Base-by-base conservation (phyloP, 768 basidiomycete genomes). In the Podaxis rugospora region DNA sequence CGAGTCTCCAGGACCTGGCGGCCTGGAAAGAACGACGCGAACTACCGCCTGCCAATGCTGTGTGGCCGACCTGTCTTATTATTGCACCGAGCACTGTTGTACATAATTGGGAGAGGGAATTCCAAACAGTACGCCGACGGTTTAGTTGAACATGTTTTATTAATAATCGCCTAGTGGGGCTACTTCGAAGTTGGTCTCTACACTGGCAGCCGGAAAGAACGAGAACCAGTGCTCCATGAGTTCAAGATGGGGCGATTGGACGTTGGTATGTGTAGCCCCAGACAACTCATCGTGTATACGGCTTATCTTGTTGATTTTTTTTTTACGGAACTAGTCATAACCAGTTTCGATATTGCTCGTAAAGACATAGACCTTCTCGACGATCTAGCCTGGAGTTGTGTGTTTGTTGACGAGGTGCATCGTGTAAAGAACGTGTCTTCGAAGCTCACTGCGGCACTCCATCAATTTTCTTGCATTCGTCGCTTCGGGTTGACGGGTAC, bases 401-500 rank as follows among this genome's bases (percentile, higher is more conserved):
- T 93, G 59, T 80, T 90, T 49, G 86, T 94, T 4, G 96, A 98
- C 66, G 96, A 98, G 72, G 95, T 87, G 0, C 96, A 98, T 71
- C 82, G 85, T 2, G 80, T 96, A 67, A 98, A 98, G 75, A 95
- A 94, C 63, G 82, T 86, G 2, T 69, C 74, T 1, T 83, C 90
- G 0, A 82, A 85, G 63, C 83, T 86, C 3, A 86, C 89, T 0
- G 50, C 69, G n/a, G 89, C 93, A 0, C 86, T 88, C 61, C 85
- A 89, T 66, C 83, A 79, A 54, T 92, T 97, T 66, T 51, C 71
- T 0, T 93, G 91, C 68, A 65, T 64, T 28, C 71, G 76, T 14
- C 87, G 95, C 2, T 93, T 96, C 66, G 96, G 93, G 0, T 77
- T 98, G 49, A 97, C 95, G 0, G 94, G 92, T 18, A 87, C 89